phyloP scores from a whole-genome alignment of 2,329 filamentous ascomycete species.

The Venturiaceae sp. region DNA sequence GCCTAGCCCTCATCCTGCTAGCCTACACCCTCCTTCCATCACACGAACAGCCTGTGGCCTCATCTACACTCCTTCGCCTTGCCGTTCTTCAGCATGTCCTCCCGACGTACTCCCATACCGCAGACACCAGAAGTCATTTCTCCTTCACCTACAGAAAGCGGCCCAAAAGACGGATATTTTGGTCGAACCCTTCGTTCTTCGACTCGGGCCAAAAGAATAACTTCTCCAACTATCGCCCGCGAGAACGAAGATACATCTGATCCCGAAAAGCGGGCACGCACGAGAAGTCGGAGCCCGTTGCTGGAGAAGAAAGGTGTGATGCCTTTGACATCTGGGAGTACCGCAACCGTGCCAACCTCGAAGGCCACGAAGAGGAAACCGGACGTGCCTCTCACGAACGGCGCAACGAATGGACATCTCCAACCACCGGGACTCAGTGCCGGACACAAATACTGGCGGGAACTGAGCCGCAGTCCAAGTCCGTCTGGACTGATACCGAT shows the following conservation, averaged over 20 bases:
- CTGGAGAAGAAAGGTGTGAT: constrained; percentile 13
- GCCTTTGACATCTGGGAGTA: constrained; percentile 2
- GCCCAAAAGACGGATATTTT: constrained; percentile 51
- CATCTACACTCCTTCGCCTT: not conserved
- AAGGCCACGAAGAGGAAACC: constrained; percentile 19
- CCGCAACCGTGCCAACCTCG: constrained; percentile 16
- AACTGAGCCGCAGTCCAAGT: constrained; percentile 83
- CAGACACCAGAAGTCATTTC: constrained; percentile 79
- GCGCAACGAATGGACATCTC: constrained; percentile 55
- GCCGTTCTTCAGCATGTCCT: not conserved
- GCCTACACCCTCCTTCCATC: not conserved
- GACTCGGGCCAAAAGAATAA: constrained; percentile 42
- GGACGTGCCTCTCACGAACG: constrained; percentile 9
- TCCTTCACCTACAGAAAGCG: constrained; percentile 64
- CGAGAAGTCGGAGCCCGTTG: constrained; percentile 61
- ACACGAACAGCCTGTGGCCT: not conserved
- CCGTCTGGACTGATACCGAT: constrained; percentile 92
- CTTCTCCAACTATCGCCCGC: constrained; percentile 42
- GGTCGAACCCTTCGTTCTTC: constrained; percentile 64
- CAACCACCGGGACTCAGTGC: constrained; percentile 42
- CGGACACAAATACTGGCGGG: constrained; percentile 60
- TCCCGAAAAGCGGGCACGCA: constrained; percentile 50
- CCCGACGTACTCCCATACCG: not conserved
- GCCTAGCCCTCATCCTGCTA: not conserved
- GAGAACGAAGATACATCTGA: constrained; percentile 35